These are phyloP conservation scores for Allium sativum DNA, from an alignment of 106 monocot genomes.

Conservation along the genomic window DNA sequence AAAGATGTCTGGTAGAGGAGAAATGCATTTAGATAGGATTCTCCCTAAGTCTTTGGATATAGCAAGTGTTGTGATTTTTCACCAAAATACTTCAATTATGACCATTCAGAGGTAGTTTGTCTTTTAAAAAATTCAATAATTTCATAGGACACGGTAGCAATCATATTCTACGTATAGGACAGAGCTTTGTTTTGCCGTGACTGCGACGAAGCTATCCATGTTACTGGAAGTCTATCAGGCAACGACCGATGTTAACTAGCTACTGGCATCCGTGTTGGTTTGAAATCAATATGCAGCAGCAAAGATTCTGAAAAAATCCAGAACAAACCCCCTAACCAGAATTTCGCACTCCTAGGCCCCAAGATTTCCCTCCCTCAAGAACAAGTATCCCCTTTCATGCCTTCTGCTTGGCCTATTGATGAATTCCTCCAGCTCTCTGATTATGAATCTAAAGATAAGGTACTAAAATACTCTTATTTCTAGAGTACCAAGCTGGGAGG, in stretches of 20 bases:
- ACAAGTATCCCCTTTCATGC: constrained; percentile 4
- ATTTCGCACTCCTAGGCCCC: background rate
- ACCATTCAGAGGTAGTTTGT: too few species aligned
- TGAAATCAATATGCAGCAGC: constrained; percentile 18
- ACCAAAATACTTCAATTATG: too few species aligned
- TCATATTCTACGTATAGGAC: constrained; percentile 92
- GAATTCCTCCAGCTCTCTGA: constrained; percentile 91
- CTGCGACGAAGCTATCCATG: constrained; percentile 77
- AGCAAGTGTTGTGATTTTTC: too few species aligned
- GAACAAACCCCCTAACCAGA: constrained; percentile 23
- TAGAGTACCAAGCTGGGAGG: too few species aligned
- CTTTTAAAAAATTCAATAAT: too few species aligned
- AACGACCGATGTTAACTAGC: constrained; percentile 71
- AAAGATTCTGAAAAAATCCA: constrained; percentile 10
- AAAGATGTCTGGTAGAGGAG: too few species aligned
- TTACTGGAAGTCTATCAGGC: constrained; percentile 55
- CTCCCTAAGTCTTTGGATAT: too few species aligned
- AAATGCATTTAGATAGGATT: too few species aligned
- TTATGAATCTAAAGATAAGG: constrained; percentile 68
- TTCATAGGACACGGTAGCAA: constrained; percentile 63
- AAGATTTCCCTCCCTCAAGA: constrained; percentile 9
- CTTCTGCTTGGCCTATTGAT: constrained; percentile 57
- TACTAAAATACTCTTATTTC: too few species aligned
- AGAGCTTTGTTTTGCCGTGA: constrained; percentile 82
- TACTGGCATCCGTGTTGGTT: constrained; percentile 70